Base-by-base conservation (phyloP, 2,329 filamentous ascomycete species). In the Penicillium sp. region DNA sequence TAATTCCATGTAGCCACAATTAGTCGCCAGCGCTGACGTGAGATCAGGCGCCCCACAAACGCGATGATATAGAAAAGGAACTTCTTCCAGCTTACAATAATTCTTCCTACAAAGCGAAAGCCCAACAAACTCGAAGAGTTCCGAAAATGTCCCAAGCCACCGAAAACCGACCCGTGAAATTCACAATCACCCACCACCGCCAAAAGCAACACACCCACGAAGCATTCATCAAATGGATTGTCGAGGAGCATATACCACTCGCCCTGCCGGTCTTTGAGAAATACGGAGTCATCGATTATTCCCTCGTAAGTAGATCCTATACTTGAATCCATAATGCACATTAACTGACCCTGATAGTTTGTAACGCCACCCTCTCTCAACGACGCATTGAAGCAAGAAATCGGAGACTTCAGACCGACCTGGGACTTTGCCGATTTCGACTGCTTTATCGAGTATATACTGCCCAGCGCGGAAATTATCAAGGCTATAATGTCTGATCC, bases 171-270 rank as follows among this genome's bases (percentile, higher is more conserved):
- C 62, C 58, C 39, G 43, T 68, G 26, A 70, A 68, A 53, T 67
- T 58, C 53, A 70, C 66, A 10, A 52, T 69, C 21, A 69, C 62
- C 16, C 68, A 71, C 43, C 61, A 70, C 47, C 65, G 68, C 36
- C 60, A 60, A 42, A 54, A 48, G 3, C 42, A 71, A 18, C 65
- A 65, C 45, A 67, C 69, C 5, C 69, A 71, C 46, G 65, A 71
- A 43, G 64, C 46, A 21, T 71, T 72, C 49, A 67, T 71, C 39
- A 66, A 69, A 29, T 71, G 63, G 67, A 63, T 71, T 10, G 56
- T 63, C 13, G 57, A 69, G n/a, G 60, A 62, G 28, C 69, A 72
- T 43, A 46, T 70, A 10, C 64, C 64, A 16, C 51, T 64, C 34
- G 69, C 64, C 21, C 58, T 70, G 7, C 62, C 64, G 6, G 43